Evolutionary conservation across 176 grass and related monocot genomes (phyloP).

Genomic region (Oryza punctata): DNA sequence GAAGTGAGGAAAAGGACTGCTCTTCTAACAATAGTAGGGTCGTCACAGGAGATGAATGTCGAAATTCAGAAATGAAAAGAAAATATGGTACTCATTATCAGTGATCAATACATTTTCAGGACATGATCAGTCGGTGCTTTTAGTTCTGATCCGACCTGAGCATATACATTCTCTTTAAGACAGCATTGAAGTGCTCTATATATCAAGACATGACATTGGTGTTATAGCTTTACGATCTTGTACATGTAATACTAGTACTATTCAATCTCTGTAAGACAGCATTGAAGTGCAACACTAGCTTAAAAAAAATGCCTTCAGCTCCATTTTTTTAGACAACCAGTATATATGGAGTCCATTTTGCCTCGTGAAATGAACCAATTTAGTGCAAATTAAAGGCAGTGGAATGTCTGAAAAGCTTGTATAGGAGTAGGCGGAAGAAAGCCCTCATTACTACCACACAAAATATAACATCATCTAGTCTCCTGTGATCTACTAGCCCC

Average conservation of each 20-base stretch:
- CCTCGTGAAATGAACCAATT: slow-evolving; percentile 15
- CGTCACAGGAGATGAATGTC: too few species aligned
- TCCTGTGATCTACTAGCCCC: background rate
- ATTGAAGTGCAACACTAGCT: background rate
- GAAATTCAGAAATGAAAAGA: too few species aligned
- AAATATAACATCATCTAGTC: slow-evolving; percentile 27
- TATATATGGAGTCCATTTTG: slow-evolving; percentile 1
- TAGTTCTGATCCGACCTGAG: background rate
- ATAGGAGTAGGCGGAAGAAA: background rate
- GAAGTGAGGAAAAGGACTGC: too few species aligned
- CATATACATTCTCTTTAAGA: background rate
- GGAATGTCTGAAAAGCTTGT: slow-evolving; percentile 39
- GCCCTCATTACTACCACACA: slow-evolving; percentile 28
- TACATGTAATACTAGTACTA: background rate
- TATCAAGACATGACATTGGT: background rate
- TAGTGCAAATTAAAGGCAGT: slow-evolving; percentile 25
- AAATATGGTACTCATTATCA: background rate
- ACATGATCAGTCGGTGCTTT: background rate
- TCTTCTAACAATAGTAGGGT: too few species aligned
- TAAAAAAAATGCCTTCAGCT: slow-evolving; percentile 24
- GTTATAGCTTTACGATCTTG: background rate
- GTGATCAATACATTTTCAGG: too few species aligned
- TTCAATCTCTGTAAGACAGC: background rate
- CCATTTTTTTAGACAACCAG: background rate
- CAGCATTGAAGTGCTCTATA: background rate